Evolutionary conservation across 805 yeast genomes (phyloP), one percentile per base, ranked within the genome.

Genomic region (Myxozyma udenii): DNA sequence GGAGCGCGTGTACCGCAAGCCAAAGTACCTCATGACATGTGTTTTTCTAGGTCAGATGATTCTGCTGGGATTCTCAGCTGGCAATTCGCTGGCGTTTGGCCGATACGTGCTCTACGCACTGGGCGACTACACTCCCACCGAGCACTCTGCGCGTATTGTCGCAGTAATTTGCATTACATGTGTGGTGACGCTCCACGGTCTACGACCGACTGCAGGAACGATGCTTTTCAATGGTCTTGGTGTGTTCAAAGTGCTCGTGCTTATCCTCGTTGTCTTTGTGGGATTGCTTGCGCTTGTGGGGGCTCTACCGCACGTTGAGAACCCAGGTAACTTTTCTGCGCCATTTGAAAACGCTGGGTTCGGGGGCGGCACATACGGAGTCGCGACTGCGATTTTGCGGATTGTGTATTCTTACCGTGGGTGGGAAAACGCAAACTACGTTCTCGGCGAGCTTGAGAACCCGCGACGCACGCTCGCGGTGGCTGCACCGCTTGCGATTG

Each of bases 381-480:
- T 76, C 4, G 74, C 85, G 1, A 80, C 80, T 33, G 85, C 83
- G 0, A 62, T 81, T 30, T 63, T 81, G 33, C 78, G 83, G 44
- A 76, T 82, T 22, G 78, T 82, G 12, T 81, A 80, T 61, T 79
- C 85, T 0, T 81, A 80, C 66, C 77, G 81, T 53, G 87, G 87
- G 3, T 81, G 86, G 85, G 86, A 82, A 57, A 81, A 81, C 58
- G 83, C 82, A 39, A 82, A 82, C 62, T 77, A 79, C 57, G 87
- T 81, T 18, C 66, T 81, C 46, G 75, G 76, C 53, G 86, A 81
- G 59, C 74, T 81, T 39, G 71, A 72, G 16, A 72, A 80, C 57
- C 87, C 87, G 0, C 73, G 74, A 39, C 72, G 74, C 28, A 81
- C 83, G 0, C 70, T 81, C 48, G 74, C 77, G n/a, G 68, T 78